Percentiles rank a stretch among this genome's conserved stretches.
Evolutionary conservation across 2,329 filamentous ascomycete species (phyloP).

Genomic region (Xylariaceae sp.): DNA sequence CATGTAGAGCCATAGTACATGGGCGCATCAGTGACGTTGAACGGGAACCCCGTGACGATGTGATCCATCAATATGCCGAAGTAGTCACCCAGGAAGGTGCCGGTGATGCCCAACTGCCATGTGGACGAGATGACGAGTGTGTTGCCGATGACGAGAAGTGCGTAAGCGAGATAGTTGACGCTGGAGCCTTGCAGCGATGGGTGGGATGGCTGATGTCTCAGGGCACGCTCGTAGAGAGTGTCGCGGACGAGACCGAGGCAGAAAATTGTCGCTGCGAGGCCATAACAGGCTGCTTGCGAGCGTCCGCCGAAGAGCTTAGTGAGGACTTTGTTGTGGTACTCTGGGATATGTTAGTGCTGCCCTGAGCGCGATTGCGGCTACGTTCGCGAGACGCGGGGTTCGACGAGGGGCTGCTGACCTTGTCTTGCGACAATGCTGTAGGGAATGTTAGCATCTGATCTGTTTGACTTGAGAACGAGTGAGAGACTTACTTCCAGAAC

Average conservation of each 20-base stretch:
- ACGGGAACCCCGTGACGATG: conserved; percentile 92
- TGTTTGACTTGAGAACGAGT: background rate
- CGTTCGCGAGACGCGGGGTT: conserved; percentile 13
- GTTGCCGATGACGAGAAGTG: conserved; percentile 72
- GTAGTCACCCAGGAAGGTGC: conserved; percentile 96
- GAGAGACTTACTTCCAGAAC: conserved; percentile 90
- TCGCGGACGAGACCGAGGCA: conserved; percentile 85
- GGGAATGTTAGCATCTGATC: conserved; percentile 8
- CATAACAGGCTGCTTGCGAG: conserved; percentile 79
- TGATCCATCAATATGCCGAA: conserved; percentile 97
- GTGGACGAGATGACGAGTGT: conserved; percentile 83
- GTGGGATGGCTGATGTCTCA: conserved; percentile 71
- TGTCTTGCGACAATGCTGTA: conserved; percentile 74
- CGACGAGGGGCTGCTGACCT: conserved; percentile 49
- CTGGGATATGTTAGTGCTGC: conserved; percentile 42
- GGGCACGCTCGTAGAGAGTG: conserved; percentile 78
- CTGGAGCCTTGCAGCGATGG: conserved; percentile 62
- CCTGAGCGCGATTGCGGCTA: background rate
- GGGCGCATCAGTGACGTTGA: conserved; percentile 83
- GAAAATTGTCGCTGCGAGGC: conserved; percentile 85
- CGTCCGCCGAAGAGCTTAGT: conserved; percentile 82
- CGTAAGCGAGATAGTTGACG: conserved; percentile 62
- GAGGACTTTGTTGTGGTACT: conserved; percentile 87
- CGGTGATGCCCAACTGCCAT: conserved; percentile 87
- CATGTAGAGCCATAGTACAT: conserved; percentile 97